Percentiles rank a stretch among this genome's conserved stretches.
phyloP scores from a whole-genome alignment of 257 asterid genomes.

The Ocimum tenuiflorum region DNA sequence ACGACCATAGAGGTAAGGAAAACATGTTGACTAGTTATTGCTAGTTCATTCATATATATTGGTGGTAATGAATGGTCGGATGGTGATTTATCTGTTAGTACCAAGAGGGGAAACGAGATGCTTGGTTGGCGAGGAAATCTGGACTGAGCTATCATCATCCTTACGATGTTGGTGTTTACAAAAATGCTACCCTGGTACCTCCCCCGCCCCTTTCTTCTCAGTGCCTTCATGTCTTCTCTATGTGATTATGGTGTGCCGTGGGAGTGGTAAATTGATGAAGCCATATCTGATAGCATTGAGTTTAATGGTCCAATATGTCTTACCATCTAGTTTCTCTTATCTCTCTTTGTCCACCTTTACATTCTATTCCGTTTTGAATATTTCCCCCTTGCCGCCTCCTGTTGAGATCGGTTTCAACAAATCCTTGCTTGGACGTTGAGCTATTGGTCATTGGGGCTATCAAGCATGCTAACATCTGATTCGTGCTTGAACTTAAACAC shows the following conservation, averaged over 20 bases:
- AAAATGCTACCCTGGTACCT: slow-evolving; percentile 62
- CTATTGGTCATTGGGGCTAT: too few relatives aligned
- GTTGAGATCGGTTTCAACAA: too few relatives aligned
- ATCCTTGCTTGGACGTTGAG: too few relatives aligned
- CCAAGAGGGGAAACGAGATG: slow-evolving; percentile 66
- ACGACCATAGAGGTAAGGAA: slow-evolving; percentile 85
- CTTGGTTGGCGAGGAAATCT: slow-evolving; percentile 90
- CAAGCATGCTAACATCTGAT: too few relatives aligned
- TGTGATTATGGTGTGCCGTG: background rate
- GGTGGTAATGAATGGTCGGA: slow-evolving; percentile 19
- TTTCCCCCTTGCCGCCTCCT: too few relatives aligned
- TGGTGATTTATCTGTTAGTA: slow-evolving; percentile 36
- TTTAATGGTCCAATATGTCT: background rate
- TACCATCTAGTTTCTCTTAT: background rate
- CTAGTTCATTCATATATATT: background rate
- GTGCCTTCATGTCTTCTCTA: background rate
- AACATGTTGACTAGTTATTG: background rate
- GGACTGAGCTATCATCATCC: slow-evolving; percentile 72
- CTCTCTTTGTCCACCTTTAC: background rate
- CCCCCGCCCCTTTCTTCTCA: slow-evolving; percentile 25
- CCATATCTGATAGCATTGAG: background rate
- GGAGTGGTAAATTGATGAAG: background rate
- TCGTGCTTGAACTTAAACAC: too few relatives aligned
- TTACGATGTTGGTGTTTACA: slow-evolving; percentile 65
- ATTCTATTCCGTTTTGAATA: too few relatives aligned